Evolutionary conservation across 345 rosid genomes (phyloP).

Genomic region (Hibiscus syriacus): DNA sequence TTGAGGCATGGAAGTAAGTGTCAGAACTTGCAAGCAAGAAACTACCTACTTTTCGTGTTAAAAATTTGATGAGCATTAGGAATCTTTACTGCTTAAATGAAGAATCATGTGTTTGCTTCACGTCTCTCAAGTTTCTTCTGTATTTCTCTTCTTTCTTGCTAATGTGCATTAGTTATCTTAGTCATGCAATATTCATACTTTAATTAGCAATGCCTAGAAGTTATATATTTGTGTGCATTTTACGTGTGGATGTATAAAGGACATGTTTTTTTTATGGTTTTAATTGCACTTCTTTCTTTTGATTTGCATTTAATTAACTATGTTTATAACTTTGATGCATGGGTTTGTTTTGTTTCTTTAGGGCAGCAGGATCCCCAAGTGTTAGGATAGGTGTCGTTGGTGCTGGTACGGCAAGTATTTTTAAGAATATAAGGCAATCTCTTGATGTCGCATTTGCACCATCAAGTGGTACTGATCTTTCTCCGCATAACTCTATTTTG

Average conservation of each 20-base stretch:
- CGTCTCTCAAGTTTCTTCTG: too few relatives aligned
- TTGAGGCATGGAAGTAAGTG: constrained; percentile 90
- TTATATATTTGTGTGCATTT: background rate
- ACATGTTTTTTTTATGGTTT: background rate
- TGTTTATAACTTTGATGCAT: background rate
- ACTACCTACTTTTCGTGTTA: constrained; percentile 1
- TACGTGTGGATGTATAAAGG: background rate
- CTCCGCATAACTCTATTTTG: background rate
- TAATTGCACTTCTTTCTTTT: background rate
- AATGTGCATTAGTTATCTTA: background rate
- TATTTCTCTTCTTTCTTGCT: background rate
- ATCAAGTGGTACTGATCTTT: constrained; percentile 57
- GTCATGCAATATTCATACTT: background rate
- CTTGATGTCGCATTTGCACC: constrained; percentile 71
- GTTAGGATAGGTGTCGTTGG: constrained; percentile 65
- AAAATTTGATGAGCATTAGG: background rate
- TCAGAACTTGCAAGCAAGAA: too few relatives aligned
- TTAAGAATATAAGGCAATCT: constrained; percentile 42
- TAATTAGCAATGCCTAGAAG: background rate
- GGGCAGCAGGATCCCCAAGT: constrained; percentile 80
- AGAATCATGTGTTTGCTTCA: constrained; percentile 1
- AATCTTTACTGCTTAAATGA: background rate
- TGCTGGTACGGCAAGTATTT: constrained; percentile 64
- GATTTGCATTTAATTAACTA: background rate
- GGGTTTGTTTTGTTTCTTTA: constrained; percentile 26